Evolutionary conservation across 345 rosid genomes (phyloP).

Genomic region (Heritiera littoralis): DNA sequence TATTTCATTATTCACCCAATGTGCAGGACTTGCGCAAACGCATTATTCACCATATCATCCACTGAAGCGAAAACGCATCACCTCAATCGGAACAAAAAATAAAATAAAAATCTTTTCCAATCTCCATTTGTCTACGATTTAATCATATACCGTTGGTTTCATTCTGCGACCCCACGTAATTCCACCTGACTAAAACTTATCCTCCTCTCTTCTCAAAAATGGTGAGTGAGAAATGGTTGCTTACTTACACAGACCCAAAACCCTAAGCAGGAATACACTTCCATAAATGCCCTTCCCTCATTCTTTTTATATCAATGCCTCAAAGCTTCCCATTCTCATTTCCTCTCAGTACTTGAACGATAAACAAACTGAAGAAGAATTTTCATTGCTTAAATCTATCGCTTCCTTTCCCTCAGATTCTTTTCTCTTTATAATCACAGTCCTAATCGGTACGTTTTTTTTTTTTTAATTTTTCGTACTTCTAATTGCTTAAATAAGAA

Average conservation of each 20-base stretch:
- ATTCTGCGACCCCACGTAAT: not conserved
- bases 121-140: no score
- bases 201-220: not conserved
- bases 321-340: not conserved
- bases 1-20: not conserved
- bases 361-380: not conserved
- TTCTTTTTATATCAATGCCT: not conserved
- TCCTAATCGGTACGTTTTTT: conserved; percentile 60
- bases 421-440: conserved; percentile 44
- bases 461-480: not conserved
- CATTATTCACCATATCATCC: not conserved
- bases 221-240: not conserved
- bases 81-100: no score
- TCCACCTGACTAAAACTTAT: not conserved
- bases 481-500: not conserved
- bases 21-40: not conserved
- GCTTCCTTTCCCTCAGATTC: conserved; percentile 29
- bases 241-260: not conserved
- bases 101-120: no score
- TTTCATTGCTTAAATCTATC: not conserved
- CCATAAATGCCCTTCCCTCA: conserved; percentile 11
- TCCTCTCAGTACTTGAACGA: conserved; percentile 4
- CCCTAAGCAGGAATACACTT: not conserved
- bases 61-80: not conserved
- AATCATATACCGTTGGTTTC: not conserved